phyloP scores from a whole-genome alignment of 345 rosid species.

The Eucalyptus sp. region DNA sequence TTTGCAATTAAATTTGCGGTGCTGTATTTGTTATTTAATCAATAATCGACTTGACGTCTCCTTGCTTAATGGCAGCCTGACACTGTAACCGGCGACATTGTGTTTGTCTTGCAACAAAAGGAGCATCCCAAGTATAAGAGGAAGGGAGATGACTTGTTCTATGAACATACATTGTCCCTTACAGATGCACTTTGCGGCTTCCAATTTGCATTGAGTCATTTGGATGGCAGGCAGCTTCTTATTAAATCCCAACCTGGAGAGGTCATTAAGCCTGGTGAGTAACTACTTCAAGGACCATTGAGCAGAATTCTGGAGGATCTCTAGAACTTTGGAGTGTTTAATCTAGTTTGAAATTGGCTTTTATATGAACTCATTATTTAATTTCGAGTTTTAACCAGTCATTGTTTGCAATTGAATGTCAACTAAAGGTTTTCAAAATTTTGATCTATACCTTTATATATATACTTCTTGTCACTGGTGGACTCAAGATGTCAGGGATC shows the following conservation, averaged over 20 bases:
- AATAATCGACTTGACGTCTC: background rate
- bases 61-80: conserved; percentile 2
- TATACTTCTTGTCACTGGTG: background rate
- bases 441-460: background rate
- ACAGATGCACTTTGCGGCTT: conserved; percentile 67
- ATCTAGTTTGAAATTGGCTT: background rate
- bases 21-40: background rate
- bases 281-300: background rate
- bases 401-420: background rate
- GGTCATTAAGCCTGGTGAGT: conserved; percentile 49
- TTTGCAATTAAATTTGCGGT: background rate
- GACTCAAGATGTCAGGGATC: background rate
- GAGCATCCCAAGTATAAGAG: conserved; percentile 46
- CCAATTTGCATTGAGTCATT: conserved; percentile 47
- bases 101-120: conserved; percentile 37
- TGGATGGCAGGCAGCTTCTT: conserved; percentile 58
- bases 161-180: conserved; percentile 28
- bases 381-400: background rate
- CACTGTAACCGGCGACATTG: conserved; percentile 53
- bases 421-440: background rate
- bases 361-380: background rate
- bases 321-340: background rate
- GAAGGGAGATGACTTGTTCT: conserved; percentile 28
- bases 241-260: conserved; percentile 54
- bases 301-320: background rate